Percentiles rank a stretch among this genome's conserved stretches.
These are phyloP conservation scores for Rhizopogon salebrosus DNA, from an alignment of 768 basidiomycete genomes.

Conservation along the genomic window DNA sequence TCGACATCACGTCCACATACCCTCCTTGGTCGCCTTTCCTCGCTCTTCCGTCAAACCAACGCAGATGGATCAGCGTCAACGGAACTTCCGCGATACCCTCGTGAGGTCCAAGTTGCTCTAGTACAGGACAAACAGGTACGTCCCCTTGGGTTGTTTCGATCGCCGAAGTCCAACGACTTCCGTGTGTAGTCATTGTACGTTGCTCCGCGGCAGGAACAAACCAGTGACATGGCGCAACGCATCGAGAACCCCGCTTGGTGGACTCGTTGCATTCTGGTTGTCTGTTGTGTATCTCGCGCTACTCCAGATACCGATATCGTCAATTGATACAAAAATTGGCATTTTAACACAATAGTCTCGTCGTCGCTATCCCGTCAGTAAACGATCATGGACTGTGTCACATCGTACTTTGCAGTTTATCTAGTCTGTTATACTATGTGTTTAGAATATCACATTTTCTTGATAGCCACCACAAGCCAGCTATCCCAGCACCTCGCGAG, in stretches of 20 bases:
- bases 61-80: background rate
- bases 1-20: background rate
- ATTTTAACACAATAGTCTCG: no score
- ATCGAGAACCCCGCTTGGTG: no score
- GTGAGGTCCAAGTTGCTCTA: background rate
- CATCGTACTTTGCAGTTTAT: no score
- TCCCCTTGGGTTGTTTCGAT: background rate
- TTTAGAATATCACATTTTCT: no score
- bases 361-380: no score
- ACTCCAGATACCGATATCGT: no score
- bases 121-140: background rate
- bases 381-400: no score
- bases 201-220: background rate
- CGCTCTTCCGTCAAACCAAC: background rate
- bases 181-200: background rate
- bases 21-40: no score
- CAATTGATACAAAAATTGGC: no score
- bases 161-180: background rate
- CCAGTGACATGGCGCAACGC: background rate
- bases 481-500: conserved; percentile 90
- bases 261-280: background rate
- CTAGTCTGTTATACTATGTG: no score
- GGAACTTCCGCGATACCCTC: background rate
- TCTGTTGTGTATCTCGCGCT: background rate
- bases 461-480: conserved; percentile 91